Percentiles rank a stretch among this genome's conserved stretches.
Evolutionary conservation across 106 monocot species (phyloP).

Genomic region (Gastrodia elata): DNA sequence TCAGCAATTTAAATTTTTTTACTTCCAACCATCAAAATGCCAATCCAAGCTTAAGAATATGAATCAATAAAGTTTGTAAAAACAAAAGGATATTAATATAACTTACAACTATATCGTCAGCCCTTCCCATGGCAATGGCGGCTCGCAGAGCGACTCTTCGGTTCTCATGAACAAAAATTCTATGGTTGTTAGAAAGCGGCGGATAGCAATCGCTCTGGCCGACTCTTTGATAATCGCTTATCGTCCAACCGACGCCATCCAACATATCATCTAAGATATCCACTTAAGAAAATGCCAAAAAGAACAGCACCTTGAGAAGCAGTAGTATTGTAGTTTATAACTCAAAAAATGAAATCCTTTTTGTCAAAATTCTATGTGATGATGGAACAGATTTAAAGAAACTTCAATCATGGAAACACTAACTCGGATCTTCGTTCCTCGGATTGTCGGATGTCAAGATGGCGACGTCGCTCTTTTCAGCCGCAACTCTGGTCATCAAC

Average conservation of each 20-base stretch:
- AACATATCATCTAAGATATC: slow-evolving; percentile 33
- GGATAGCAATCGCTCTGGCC: slow-evolving; percentile 6
- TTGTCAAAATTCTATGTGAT: neutral
- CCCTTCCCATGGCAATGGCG: slow-evolving; percentile 31
- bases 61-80: neutral
- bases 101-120: slow-evolving; percentile 37
- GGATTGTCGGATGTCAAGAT: slow-evolving; percentile 37
- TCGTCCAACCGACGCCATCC: slow-evolving; percentile 26
- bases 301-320: neutral
- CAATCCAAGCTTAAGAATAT: no score
- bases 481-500: slow-evolving; percentile 27
- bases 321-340: neutral
- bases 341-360: neutral
- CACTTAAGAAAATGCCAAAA: slow-evolving; percentile 8
- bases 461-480: slow-evolving; percentile 26
- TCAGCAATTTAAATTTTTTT: no score
- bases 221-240: slow-evolving; percentile 9
- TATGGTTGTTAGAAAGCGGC: slow-evolving; percentile 17
- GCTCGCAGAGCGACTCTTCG: slow-evolving; percentile 30
- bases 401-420: neutral
- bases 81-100: neutral
- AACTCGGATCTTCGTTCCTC: slow-evolving; percentile 30
- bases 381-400: neutral
- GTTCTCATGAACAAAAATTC: slow-evolving; percentile 20
- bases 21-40: no score